phyloP scores from a whole-genome alignment of 1,139 yeast species.

The Yamadazyma triangularis region DNA sequence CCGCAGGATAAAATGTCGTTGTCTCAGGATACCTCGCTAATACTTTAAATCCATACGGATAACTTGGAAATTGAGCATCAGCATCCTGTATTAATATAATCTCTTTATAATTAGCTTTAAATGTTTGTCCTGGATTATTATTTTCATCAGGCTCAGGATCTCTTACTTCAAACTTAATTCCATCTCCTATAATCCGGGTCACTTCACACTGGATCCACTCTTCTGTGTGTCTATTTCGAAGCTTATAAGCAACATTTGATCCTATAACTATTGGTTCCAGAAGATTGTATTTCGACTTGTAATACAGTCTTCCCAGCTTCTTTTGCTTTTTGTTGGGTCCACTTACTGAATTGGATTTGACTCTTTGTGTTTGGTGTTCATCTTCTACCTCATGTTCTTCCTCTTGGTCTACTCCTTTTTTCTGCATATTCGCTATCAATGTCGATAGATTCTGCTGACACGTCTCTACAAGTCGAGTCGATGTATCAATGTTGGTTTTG shows the following conservation, averaged over 20 bases:
- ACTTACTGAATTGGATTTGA: too few relatives aligned
- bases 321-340: conserved; percentile 28
- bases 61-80: conserved; percentile 44
- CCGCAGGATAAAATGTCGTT: conserved; percentile 93
- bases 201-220: conserved; percentile 99
- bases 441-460: conserved; percentile 35
- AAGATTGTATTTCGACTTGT: conserved; percentile 49
- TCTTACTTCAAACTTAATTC: conserved; percentile 74
- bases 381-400: too few relatives aligned
- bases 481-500: conserved; percentile 53
- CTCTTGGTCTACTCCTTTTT: too few relatives aligned
- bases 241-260: conserved; percentile 84
- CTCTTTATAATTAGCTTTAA: conserved; percentile 78
- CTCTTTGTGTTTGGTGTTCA: too few relatives aligned
- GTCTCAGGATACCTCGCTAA: conserved; percentile 97
- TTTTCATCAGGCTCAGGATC: conserved; percentile 98
- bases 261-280: conserved; percentile 61
- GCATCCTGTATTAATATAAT: conserved; percentile 50
- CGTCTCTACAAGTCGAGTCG: conserved; percentile 43
- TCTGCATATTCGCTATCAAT: conserved; percentile 24
- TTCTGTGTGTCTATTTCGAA: conserved; percentile 61
- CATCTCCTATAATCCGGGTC: conserved; percentile 70
- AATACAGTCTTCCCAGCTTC: conserved; percentile 38
- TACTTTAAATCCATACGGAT: conserved; percentile 76
- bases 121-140: conserved; percentile 84